Evolutionary conservation across 1,139 yeast species (phyloP).

Genomic region (Kodamaea sp.): DNA sequence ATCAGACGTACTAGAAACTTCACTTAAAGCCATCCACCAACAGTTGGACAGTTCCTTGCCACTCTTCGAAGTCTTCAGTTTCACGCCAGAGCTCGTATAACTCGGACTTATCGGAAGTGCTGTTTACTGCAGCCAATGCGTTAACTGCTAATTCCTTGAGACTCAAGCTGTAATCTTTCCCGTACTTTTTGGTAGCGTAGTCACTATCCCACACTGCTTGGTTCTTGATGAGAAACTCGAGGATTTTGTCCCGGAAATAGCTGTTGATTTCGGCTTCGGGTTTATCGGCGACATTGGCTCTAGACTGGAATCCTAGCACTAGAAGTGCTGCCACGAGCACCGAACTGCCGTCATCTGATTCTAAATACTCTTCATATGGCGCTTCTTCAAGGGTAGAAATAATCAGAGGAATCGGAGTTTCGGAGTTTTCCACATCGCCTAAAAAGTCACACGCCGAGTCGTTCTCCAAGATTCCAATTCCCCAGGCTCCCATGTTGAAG

Average conservation of each 20-base stretch:
- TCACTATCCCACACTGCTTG: background rate
- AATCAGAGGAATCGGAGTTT: constrained; percentile 2
- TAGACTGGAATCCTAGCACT: constrained; percentile 1
- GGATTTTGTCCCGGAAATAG: background rate
- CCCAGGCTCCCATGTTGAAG: constrained; percentile 19
- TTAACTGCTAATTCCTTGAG: background rate
- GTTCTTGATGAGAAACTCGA: background rate
- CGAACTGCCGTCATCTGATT: constrained; percentile 1
- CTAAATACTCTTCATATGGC: background rate
- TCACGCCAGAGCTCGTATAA: constrained; percentile 4
- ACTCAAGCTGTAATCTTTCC: background rate
- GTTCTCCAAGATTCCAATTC: constrained; percentile 16
- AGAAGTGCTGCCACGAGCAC: constrained; percentile 2
- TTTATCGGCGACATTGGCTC: background rate
- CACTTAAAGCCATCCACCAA: background rate
- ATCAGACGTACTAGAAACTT: too few species aligned
- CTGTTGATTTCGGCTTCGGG: background rate
- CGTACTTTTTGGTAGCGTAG: background rate
- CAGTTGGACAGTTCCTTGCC: constrained; percentile 1
- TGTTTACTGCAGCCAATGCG: background rate
- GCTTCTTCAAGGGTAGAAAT: background rate
- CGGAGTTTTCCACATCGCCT: constrained; percentile 5
- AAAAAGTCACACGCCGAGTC: constrained; percentile 16
- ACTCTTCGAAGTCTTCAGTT: constrained; percentile 1
- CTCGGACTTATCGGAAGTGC: constrained; percentile 1